Evolutionary conservation across 192 early-diverging fungal genomes (phyloP), one percentile per base, ranked within the genome.

Genomic region (Coemansia sp.): DNA sequence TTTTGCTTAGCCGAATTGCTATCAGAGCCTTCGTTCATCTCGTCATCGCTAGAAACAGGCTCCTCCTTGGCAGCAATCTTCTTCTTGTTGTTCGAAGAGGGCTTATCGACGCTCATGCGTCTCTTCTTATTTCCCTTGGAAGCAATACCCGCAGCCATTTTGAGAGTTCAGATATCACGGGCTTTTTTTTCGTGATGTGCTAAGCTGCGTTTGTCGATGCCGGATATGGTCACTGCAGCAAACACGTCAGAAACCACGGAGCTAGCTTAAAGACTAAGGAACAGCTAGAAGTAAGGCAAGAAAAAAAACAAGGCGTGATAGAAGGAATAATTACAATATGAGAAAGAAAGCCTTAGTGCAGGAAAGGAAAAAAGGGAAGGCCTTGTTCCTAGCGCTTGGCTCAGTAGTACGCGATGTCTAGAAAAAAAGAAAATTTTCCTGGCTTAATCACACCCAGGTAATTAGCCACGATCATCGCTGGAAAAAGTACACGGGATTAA

Each of bases 361-460:
- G 53, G 29, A 19, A 34, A 30, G 29, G 8, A 7, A 51, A 24
- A 24, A 25, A 24, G 6, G 49, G n/a, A n/a, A n/a, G n/a, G n/a
- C n/a, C 49, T 51, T 32, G 30, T 32, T 32, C 30, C 30, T 6
- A 6, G 30, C 30, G 30, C 30, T 32, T 32, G 30, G 23, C 22
- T 51, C 0, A 51, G 22, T 20, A 58, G 7, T n/a, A n/a, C n/a
- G n/a, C n/a, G n/a, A 28, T 19, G 34, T 52, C 6, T 4, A 67
- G 61, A 60, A 68, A 61, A 61, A 57, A 16, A 46, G 55, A 64
- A 64, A 64, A 64, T 62, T 62, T 62, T 62, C 60, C 34, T 52
- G 16, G 32, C 34, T 42, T 42, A 18, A 42, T 42, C 34, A 10
- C 34, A 10, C 34, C 11, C 11, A 35, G 11, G 11, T 10, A 28